Base-by-base conservation (phyloP, 2,329 filamentous ascomycete species). In the Trichoderma arundinaceum region DNA sequence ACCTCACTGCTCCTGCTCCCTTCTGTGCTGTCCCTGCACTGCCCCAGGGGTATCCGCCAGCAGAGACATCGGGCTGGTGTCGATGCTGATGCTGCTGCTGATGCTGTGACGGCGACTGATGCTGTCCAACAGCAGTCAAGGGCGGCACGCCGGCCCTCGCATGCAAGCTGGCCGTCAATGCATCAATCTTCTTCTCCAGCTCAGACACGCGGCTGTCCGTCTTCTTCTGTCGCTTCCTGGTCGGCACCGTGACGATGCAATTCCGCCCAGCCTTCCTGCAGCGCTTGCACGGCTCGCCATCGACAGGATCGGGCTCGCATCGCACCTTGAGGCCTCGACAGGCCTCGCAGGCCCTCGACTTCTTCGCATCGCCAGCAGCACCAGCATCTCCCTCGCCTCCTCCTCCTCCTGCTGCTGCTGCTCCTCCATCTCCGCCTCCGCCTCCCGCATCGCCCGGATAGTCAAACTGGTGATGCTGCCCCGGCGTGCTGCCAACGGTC, bases 131-230 rank as follows among this genome's bases (percentile, higher is more conserved):
- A n/a, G 44, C 41, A 10, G 60, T 54, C 49, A 53, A 8, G 17
- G 22, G 19, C 13, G 63, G 60, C 7, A 32, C 69, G 13, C 72
- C 66, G n/a, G 69, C 73, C 35, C 77, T 72, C 8, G 90, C 87
- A 52, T 92, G 89, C 69, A 97, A 75, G 41, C 88, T 92, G 7
- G 92, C 91, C 7, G 92, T 96, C 74, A 97, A 76, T 8, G 90
- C 91, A 80, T 97, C 92, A 69, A 97, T 94, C 81, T 96, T 96
- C 82, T 90, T 92, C 81, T 97, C 93, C 59, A 97, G 83, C 80
- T 97, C 93, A 8, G 92, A 90, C 12, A 97, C 93, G 59, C 92
- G 85, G 70, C 88, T 94, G 75, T 96, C 94, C 62, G 92, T 93
- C 82, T 96, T 96, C 82, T 94, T 96, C 80, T 94, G 92, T 51